A percentile compares a stretch with the other conserved stretches of the same genome.
Conservation (phyloP, 345 rosid genomes). For the rapeseed (Brassica napus) region DNA sequence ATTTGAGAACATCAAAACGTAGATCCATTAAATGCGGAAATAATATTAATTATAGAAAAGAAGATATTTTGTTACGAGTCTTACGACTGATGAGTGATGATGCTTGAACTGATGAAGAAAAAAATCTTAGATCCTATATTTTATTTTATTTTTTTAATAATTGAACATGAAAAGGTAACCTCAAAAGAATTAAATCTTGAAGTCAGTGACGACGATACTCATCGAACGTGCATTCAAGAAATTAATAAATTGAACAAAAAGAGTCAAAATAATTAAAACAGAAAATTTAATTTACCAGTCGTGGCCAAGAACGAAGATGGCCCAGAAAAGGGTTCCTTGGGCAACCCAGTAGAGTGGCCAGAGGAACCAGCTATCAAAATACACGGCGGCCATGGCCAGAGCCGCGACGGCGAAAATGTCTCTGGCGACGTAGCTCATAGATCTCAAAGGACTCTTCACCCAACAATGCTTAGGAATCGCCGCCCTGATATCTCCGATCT, state of each 20-base stretch:
- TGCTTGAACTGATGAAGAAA: neutral
- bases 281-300: conserved; percentile 59
- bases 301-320: conserved; percentile 83
- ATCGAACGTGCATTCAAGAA: conserved; percentile 17
- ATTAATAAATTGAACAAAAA: neutral
- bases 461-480: conserved; percentile 79
- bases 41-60: conserved; percentile 2
- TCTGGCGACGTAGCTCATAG: conserved; percentile 63
- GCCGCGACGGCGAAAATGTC: conserved; percentile 54
- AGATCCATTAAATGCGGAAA: conserved; percentile 43
- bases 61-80: conserved; percentile 29
- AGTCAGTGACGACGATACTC: conserved; percentile 8
- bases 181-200: conserved; percentile 20
- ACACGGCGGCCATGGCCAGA: conserved; percentile 50
- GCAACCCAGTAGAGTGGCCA: conserved; percentile 76
- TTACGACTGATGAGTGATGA: conserved; percentile 13
- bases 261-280: neutral
- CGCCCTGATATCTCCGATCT: conserved; percentile 63
- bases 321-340: conserved; percentile 90
- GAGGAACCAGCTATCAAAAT: conserved; percentile 50
- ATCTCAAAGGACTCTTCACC: conserved; percentile 68
- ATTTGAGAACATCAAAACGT: neutral
- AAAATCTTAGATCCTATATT: conserved; percentile 25
- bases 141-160: neutral
- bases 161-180: neutral